Evolutionary conservation across 2,329 filamentous ascomycete genomes (phyloP).

Genomic region (Pyrenophora graminea): DNA sequence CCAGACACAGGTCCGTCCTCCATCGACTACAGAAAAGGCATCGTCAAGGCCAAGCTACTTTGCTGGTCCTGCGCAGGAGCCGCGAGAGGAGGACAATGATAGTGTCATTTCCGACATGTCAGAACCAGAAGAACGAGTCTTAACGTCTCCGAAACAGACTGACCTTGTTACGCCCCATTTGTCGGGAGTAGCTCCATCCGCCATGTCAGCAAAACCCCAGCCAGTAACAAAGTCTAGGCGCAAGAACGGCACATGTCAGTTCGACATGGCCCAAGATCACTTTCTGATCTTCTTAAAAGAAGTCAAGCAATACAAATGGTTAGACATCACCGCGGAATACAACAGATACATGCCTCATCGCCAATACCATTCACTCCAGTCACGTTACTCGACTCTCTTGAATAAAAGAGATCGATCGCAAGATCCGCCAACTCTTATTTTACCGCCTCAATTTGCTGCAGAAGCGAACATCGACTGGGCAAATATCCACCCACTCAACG

Average conservation of each 20-base stretch:
- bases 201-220: neutral
- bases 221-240: neutral
- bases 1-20: neutral
- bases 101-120: constrained; percentile 13
- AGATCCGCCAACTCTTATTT: constrained; percentile 25
- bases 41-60: constrained; percentile 3
- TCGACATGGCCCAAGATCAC: constrained; percentile 31
- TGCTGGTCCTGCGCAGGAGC: neutral
- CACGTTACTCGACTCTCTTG: constrained; percentile 31
- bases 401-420: constrained; percentile 33
- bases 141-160: neutral
- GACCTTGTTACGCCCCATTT: neutral
- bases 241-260: constrained; percentile 3
- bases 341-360: constrained; percentile 40
- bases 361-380: constrained; percentile 28
- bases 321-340: constrained; percentile 37
- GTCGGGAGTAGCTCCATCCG: neutral
- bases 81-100: constrained; percentile 9
- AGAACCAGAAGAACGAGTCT: neutral
- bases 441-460: constrained; percentile 33
- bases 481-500: constrained; percentile 14
- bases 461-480: constrained; percentile 33
- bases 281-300: constrained; percentile 50
- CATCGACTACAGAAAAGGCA: neutral
- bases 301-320: constrained; percentile 44